Conservation (phyloP, 1,139 yeast species). For the Meyerozyma smithsonii region DNA sequence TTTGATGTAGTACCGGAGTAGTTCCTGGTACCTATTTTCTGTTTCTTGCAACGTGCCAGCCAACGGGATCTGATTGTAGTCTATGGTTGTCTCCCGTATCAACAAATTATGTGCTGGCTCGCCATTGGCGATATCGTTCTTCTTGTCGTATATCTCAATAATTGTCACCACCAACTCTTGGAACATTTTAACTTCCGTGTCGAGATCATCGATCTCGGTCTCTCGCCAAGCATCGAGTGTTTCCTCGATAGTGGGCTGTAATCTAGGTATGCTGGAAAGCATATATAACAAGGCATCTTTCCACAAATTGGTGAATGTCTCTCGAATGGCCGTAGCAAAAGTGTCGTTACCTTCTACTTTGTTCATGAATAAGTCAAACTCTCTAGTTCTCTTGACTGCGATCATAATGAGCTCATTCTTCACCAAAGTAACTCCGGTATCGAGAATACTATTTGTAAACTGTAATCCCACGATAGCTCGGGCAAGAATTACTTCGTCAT, state of each 20-base stretch:
- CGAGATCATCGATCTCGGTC: slow-evolving; percentile 18
- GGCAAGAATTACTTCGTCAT: slow-evolving; percentile 5
- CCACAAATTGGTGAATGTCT: slow-evolving; percentile 12
- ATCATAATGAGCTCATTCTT: slow-evolving; percentile 14
- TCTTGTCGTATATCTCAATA: slow-evolving; percentile 4
- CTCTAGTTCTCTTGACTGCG: slow-evolving; percentile 20
- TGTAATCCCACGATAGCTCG: slow-evolving; percentile 5
- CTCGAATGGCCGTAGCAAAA: slow-evolving; percentile 9
- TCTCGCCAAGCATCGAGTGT: slow-evolving; percentile 16
- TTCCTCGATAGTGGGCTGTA: slow-evolving; percentile 12
- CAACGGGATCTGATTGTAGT: neutral
- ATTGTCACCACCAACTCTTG: slow-evolving; percentile 7
- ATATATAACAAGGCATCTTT: slow-evolving; percentile 20
- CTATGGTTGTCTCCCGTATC: neutral
- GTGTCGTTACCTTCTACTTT: slow-evolving; percentile 9
- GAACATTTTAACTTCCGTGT: slow-evolving; percentile 6
- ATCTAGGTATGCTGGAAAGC: slow-evolving; percentile 19
- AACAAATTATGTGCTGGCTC: neutral
- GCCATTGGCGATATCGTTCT: slow-evolving; percentile 1
- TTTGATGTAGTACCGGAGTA: slow-evolving; percentile 10
- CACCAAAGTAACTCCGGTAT: slow-evolving; percentile 5
- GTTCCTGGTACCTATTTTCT: slow-evolving; percentile 11
- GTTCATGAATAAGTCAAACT: slow-evolving; percentile 19
- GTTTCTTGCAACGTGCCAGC: neutral
- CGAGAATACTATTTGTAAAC: slow-evolving; percentile 8